Percentiles rank a stretch among this genome's conserved stretches.
Conservation (phyloP, 257 asterid species). For the Nicotiana otophora region DNA sequence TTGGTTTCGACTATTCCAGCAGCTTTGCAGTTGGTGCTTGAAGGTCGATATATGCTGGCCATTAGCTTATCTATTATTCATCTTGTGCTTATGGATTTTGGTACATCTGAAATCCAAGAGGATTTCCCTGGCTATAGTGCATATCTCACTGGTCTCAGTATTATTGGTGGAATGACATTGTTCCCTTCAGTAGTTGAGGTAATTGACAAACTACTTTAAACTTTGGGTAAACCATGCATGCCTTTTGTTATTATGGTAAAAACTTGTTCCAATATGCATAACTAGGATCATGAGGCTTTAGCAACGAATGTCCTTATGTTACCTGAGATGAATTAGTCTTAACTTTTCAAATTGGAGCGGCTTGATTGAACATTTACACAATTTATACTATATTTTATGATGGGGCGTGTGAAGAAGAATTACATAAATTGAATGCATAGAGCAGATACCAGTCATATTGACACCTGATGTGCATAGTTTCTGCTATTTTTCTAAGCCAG, state of each 20-base stretch:
- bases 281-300: neutral
- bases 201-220: neutral
- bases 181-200: slow-evolving; percentile 68
- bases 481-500: neutral
- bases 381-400: no score
- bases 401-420: no score
- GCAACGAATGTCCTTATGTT: neutral
- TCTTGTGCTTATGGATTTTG: slow-evolving; percentile 65
- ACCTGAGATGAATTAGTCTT: neutral
- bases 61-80: slow-evolving; percentile 43
- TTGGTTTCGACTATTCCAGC: slow-evolving; percentile 70
- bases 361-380: neutral
- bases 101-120: slow-evolving; percentile 69
- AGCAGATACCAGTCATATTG: no score
- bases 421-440: neutral
- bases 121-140: slow-evolving; percentile 79
- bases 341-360: neutral
- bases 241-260: neutral
- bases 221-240: neutral
- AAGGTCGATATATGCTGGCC: slow-evolving; percentile 54
- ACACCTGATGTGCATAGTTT: neutral
- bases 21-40: slow-evolving; percentile 52
- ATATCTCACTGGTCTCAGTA: slow-evolving; percentile 70
- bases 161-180: slow-evolving; percentile 83
- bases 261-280: no score